Evolutionary conservation across 768 basidiomycete genomes (phyloP).

Genomic region (Calocybe indica): DNA sequence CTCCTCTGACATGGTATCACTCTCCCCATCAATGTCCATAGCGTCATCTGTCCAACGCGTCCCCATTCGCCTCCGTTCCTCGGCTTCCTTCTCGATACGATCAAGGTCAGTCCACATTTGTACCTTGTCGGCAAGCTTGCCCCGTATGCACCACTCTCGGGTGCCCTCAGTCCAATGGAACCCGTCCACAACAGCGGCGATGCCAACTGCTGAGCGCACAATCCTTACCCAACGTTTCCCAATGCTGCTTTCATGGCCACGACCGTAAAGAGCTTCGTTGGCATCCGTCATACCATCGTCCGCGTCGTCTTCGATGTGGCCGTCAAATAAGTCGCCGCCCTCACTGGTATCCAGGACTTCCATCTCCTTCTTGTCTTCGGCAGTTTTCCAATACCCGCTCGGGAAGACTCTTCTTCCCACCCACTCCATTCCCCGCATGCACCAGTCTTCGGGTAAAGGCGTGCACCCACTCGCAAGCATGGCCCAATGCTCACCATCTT

Average conservation of each 20-base stretch:
- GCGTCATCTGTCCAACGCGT: constrained; percentile 59
- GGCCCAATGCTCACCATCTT: constrained; percentile 39
- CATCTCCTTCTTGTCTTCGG: constrained; percentile 66
- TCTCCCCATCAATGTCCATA: constrained; percentile 66
- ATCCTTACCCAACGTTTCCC: constrained; percentile 66
- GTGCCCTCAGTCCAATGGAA: constrained; percentile 61
- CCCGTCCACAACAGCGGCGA: constrained; percentile 70
- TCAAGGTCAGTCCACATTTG: constrained; percentile 67
- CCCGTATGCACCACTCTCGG: constrained; percentile 58
- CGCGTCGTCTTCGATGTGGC: constrained; percentile 76
- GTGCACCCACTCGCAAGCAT: constrained; percentile 67
- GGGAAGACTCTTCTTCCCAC: constrained; percentile 86
- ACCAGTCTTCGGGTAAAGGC: constrained; percentile 92
- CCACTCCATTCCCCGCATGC: constrained; percentile 95
- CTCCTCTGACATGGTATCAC: constrained; percentile 37
- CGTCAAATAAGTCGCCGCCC: constrained; percentile 35
- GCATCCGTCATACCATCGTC: constrained; percentile 32
- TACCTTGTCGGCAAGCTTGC: constrained; percentile 62
- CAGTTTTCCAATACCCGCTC: constrained; percentile 90
- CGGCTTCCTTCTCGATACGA: constrained; percentile 56
- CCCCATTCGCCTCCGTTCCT: constrained; percentile 58
- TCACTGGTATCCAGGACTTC: constrained; percentile 61
- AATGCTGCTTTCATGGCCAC: too few species aligned
- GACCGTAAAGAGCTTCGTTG: constrained; percentile 15
- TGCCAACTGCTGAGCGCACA: constrained; percentile 58